Conservation (phyloP, 139 green algal species). For the Chlorella sp. region DNA sequence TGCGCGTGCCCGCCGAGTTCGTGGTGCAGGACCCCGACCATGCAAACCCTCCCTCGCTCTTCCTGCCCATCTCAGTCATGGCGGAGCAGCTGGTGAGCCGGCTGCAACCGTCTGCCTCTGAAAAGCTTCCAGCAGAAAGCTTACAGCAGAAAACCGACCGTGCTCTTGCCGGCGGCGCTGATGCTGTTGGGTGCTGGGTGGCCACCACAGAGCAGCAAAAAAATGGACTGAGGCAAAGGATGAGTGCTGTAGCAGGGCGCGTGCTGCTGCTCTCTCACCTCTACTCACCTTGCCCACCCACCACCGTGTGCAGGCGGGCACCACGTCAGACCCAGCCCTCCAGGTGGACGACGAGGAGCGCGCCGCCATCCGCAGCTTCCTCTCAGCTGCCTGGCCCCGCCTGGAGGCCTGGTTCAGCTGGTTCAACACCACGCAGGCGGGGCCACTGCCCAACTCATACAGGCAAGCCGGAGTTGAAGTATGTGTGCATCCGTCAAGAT, state of each 20-base stretch:
- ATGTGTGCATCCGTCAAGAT: too few relatives aligned
- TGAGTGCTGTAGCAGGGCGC: background rate
- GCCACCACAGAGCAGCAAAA: too few relatives aligned
- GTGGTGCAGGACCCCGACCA: constrained; percentile 74
- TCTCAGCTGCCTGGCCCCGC: constrained; percentile 59
- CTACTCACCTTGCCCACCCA: background rate
- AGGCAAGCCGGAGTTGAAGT: too few relatives aligned
- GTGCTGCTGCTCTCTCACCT: background rate
- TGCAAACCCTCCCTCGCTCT: constrained; percentile 89
- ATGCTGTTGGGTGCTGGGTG: background rate
- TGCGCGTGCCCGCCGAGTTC: constrained; percentile 84
- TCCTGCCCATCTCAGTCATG: constrained; percentile 73
- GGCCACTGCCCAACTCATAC: constrained; percentile 44
- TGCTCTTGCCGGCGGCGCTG: too few relatives aligned
- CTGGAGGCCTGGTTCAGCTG: constrained; percentile 81
- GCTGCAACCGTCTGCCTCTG: too few relatives aligned
- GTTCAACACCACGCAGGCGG: constrained; percentile 78
- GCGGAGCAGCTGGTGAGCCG: constrained; percentile 22
- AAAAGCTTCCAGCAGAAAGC: too few relatives aligned
- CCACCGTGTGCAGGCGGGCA: background rate
- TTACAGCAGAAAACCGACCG: too few relatives aligned
- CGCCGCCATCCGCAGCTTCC: constrained; percentile 15
- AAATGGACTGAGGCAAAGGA: background rate
- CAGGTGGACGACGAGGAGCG: background rate
- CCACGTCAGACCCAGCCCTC: background rate